Evolutionary conservation across 495 filamentous ascomycete species (phyloP).

Genomic region (Pseudotulostoma volvatum): DNA sequence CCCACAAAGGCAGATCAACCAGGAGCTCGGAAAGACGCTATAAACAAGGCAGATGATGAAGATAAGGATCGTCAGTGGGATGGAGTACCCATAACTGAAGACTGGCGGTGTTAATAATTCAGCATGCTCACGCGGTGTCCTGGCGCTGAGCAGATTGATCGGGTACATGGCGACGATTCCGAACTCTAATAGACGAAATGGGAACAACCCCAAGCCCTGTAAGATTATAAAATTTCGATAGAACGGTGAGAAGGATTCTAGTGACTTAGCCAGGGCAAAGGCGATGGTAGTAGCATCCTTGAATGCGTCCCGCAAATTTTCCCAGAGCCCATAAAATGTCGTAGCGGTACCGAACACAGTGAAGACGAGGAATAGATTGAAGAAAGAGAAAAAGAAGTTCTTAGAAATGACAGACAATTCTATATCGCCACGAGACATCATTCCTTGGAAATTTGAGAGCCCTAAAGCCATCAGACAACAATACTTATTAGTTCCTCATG

Average conservation of each 20-base stretch:
- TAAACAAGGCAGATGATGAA: constrained; percentile 93
- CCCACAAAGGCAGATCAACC: constrained; percentile 66
- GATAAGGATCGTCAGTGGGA: constrained; percentile 79
- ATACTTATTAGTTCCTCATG: constrained; percentile 5
- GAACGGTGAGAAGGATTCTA: constrained; percentile 59
- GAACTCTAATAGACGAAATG: constrained; percentile 80
- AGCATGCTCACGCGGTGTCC: constrained; percentile 81
- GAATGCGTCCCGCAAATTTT: constrained; percentile 53
- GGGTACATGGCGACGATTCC: constrained; percentile 77
- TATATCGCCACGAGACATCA: constrained; percentile 88
- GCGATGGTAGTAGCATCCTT: constrained; percentile 68
- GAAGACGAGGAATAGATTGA: constrained; percentile 94
- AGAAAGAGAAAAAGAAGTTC: constrained; percentile 99
- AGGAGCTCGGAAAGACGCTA: constrained; percentile 71
- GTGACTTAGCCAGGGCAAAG: constrained; percentile 52
- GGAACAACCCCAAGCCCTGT: constrained; percentile 81
- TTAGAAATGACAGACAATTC: constrained; percentile 92
- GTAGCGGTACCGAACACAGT: constrained; percentile 75
- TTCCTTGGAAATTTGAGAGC: constrained; percentile 77
- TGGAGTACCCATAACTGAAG: constrained; percentile 92
- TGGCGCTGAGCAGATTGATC: constrained; percentile 57
- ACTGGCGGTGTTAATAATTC: constrained; percentile 66
- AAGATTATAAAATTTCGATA: constrained; percentile 93
- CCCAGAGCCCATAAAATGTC: constrained; percentile 49
- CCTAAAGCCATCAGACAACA: constrained; percentile 26